A percentile compares a stretch with the other conserved stretches of the same genome.
These are phyloP conservation scores for Malus hybrid DNA, from an alignment of 331 rosid species.

Conservation along the genomic window DNA sequence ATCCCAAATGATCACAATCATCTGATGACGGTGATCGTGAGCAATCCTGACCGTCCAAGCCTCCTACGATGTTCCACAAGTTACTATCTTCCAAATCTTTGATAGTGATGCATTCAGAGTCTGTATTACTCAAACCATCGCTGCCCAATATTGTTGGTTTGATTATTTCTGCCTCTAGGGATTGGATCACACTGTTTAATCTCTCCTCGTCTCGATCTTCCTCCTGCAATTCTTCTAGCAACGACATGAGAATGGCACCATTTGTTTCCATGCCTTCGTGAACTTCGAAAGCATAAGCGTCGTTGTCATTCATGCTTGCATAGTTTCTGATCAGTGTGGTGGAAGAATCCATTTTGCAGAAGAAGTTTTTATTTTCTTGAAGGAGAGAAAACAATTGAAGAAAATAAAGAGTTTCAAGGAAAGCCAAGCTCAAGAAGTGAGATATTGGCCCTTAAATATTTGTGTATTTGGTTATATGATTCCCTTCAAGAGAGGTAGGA, in stretches of 20 bases:
- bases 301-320: background rate
- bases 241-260: constrained; percentile 36
- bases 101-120: background rate
- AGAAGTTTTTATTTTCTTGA: background rate
- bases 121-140: background rate
- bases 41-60: constrained; percentile 25
- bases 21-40: constrained; percentile 8
- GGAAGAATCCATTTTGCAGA: background rate
- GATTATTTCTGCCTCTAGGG: constrained; percentile 54
- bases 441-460: background rate
- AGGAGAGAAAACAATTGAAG: background rate
- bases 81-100: background rate
- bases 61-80: constrained; percentile 6
- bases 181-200: constrained; percentile 42
- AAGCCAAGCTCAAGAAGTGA: background rate
- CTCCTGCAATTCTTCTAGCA: constrained; percentile 36
- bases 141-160: constrained; percentile 6
- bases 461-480: background rate
- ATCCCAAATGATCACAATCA: constrained; percentile 26
- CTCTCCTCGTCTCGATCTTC: constrained; percentile 44
- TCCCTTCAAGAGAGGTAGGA: background rate
- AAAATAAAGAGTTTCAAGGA: background rate
- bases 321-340: background rate
- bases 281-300: background rate
- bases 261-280: background rate